Evolutionary conservation across 805 yeast genomes (phyloP).

Genomic region (Kuraishia molischiana): DNA sequence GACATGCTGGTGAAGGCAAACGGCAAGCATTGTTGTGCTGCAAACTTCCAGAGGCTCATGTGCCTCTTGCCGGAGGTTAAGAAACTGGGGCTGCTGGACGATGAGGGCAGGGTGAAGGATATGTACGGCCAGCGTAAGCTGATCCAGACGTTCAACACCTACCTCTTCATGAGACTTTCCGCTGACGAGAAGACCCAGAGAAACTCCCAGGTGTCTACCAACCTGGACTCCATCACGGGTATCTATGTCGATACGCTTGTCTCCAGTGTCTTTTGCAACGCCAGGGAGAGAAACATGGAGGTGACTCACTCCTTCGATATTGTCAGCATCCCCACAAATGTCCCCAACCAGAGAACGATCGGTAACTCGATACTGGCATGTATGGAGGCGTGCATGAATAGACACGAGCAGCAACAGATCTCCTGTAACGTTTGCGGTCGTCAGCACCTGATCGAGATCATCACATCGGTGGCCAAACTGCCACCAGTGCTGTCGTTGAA

Average conservation of each 20-base stretch:
- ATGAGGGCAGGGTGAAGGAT: constrained; percentile 34
- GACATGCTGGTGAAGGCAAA: constrained; percentile 85
- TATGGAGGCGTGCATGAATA: constrained; percentile 53
- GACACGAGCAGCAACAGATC: constrained; percentile 36
- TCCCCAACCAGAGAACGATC: constrained; percentile 8
- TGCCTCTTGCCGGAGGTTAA: constrained; percentile 39
- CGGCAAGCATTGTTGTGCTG: constrained; percentile 71
- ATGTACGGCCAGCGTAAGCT: constrained; percentile 32
- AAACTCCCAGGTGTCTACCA: constrained; percentile 7
- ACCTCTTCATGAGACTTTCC: constrained; percentile 42
- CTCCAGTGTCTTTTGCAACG: constrained; percentile 27
- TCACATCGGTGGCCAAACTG: constrained; percentile 33
- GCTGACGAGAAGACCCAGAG: constrained; percentile 34
- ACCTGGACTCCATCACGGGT: constrained; percentile 25
- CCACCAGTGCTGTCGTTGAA: constrained; percentile 63
- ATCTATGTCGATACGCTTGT: constrained; percentile 32
- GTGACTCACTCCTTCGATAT: constrained; percentile 33
- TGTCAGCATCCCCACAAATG: constrained; percentile 14
- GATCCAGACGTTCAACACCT: constrained; percentile 47
- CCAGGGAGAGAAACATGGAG: constrained; percentile 23
- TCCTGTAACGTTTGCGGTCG: constrained; percentile 42
- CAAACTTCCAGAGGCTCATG: constrained; percentile 60
- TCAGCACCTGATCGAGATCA: constrained; percentile 45
- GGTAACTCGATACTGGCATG: constrained; percentile 38
- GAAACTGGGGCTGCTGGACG: constrained; percentile 41